These are phyloP conservation scores for Pseudogymnoascus destructans DNA, from an alignment of 2,329 filamentous ascomycete species.

Conservation along the genomic window DNA sequence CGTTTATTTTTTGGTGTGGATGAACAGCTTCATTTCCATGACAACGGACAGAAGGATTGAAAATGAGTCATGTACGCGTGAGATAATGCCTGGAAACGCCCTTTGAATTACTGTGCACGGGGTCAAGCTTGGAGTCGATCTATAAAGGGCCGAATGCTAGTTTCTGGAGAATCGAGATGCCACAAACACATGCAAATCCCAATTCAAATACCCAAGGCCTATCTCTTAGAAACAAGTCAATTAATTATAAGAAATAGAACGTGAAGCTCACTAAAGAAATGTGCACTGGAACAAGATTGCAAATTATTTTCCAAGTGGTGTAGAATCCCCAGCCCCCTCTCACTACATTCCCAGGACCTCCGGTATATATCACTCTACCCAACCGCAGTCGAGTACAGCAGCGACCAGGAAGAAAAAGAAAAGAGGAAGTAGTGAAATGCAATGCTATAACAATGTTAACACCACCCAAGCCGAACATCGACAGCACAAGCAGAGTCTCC, in stretches of 20 bases:
- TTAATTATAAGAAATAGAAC: background rate
- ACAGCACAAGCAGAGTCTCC: background rate
- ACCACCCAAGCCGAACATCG: background rate
- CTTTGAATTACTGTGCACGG: background rate
- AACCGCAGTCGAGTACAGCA: background rate
- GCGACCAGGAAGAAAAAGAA: background rate
- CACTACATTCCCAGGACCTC: background rate
- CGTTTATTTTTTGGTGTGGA: background rate
- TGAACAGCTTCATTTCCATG: background rate
- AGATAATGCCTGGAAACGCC: background rate
- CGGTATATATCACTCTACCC: background rate
- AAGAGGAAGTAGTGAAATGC: background rate
- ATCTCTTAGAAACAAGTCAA: background rate
- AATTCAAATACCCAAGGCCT: background rate
- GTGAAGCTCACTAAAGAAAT: background rate
- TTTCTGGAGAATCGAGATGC: background rate
- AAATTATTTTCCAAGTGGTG: background rate
- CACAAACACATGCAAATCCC: background rate
- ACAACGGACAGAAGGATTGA: background rate
- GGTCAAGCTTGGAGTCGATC: background rate
- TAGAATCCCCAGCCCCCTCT: background rate
- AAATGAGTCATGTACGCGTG: slow-evolving; percentile 3
- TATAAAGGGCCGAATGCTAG: background rate
- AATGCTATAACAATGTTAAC: background rate
- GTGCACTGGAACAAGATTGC: background rate